Evolutionary conservation across 73 alveolate species (phyloP).

Genomic region (Paramecium bursaria): DNA sequence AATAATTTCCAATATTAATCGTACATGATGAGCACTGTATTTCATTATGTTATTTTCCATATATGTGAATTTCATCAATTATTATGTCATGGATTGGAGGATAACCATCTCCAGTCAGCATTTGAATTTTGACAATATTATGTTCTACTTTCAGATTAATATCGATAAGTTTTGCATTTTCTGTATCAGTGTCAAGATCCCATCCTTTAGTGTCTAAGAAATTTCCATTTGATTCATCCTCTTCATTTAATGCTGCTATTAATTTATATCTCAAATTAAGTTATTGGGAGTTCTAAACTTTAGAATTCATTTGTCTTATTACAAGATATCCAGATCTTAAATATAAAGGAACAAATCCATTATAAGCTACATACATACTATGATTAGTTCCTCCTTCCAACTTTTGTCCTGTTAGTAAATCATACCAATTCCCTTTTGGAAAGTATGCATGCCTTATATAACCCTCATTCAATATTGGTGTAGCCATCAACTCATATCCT

Average conservation of each 20-base stretch:
- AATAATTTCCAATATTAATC: no score
- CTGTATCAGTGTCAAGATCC: conserved; percentile 27
- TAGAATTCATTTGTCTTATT: conserved; percentile 11
- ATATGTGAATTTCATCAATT: conserved; percentile 30
- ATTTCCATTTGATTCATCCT: conserved; percentile 17
- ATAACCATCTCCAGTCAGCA: background rate
- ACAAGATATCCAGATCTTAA: conserved; percentile 62
- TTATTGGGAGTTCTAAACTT: conserved; percentile 2
- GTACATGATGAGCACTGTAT: no score
- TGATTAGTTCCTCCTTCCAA: conserved; percentile 29
- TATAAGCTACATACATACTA: conserved; percentile 20
- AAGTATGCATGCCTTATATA: conserved; percentile 6
- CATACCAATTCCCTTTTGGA: conserved; percentile 62
- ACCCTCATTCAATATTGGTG: conserved; percentile 76
- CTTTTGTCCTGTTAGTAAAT: conserved; percentile 44
- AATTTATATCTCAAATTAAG: conserved; percentile 13
- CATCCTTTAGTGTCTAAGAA: background rate
- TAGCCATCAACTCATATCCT: conserved; percentile 76
- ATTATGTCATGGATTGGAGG: background rate
- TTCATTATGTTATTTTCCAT: no score
- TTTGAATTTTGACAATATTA: background rate
- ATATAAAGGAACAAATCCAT: conserved; percentile 56
- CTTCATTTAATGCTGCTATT: conserved; percentile 3
- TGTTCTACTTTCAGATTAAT: background rate
- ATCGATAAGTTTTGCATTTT: conserved; percentile 2